Base-by-base conservation (phyloP, 352 stramenopile genomes). In the Plasmopara halstedii region DNA sequence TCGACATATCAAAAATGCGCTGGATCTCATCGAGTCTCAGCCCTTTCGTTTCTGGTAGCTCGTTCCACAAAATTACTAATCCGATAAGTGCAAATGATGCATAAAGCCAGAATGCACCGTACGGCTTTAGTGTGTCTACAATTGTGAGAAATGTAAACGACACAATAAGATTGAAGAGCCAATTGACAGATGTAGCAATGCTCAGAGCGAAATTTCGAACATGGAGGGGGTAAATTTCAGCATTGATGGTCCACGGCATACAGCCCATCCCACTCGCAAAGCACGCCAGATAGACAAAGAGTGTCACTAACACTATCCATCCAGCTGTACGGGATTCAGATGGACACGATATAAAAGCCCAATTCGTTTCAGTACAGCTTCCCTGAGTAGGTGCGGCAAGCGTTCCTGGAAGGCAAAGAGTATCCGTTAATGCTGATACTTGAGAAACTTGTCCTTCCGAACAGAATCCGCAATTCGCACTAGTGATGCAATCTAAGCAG, bases 241-340 rank as follows among this genome's bases (percentile, higher is more conserved):
- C 81, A 58, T 97, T 97, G 53, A 98, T 93, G 0, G 90, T 97
- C 92, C 93, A 98, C 0, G 92, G 90, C 67, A 97, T 87, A 27
- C 72, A 86, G 6, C 82, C 81, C 81, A 92, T 92, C 34, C 80
- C 76, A 27, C 72, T 85, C 4, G 80, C 80, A 52, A 91, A 91
- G 47, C 56, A 87, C 8, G 80, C 76, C 6, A 91, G 52, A 58
- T 88, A 91, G 20, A 86, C 49, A 48, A 91, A 88, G 0, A 91
- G 59, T 19, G 70, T 49, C 14, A 69, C 62, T 31, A 91, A 51
- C 27, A 88, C 85, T 23, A 84, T 46, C 53, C 46, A 77, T 1
- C 80, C 74, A 11, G 73, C 56, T 1, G 44, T 22, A 8, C 46
- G 53, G 33, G 56, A 74, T 29, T 76, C 62, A 10, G 34, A 51